Evolutionary conservation across 768 basidiomycete species (phyloP), one percentile per base, ranked within the genome.

Genomic region (Russula foetens): DNA sequence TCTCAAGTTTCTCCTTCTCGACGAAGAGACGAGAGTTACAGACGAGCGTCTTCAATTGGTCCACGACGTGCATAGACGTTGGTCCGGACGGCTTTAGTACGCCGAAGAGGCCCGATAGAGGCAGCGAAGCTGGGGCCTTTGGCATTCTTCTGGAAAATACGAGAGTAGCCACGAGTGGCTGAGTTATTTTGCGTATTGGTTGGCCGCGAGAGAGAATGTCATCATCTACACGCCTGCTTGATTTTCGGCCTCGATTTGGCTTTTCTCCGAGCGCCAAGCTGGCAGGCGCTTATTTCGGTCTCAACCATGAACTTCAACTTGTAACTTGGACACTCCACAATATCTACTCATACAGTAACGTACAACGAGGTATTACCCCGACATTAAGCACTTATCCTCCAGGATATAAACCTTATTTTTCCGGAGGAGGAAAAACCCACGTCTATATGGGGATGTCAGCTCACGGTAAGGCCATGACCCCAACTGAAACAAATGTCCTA

Each of bases 1-100:
- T 77, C 63, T 83, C 83, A 33, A 82, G 76, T 57, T 82, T 80
- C 35, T 80, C 69, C 26, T 67, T 77, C 47, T 87, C 84, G 53
- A 81, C 76, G 70, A 99, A 98, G 8, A 98, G 75, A 33, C 79
- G 79, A 1, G 96, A 98, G 39, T 81, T 81, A 33, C 78, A 74
- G 51, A 95, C 71, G n/a, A 98, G 79, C 44, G 81, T 79, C 68
- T 97, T 95, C 59, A 98, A 76, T 65, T 85, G 81, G 70, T 95
- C 89, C 56, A 98, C 81, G 31, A 96, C 72, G 28, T 85, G 78
- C 96, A 98, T 98, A 49, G 92, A 95, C 2, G 91, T 88, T 26
- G 89, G 88, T 1, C 96, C 96, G 0, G 92, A 89, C 1, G 97
- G 97, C 72, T 99, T 99, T 53, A 81, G 78, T 43, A 99, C 75